Percentiles rank a stretch among this genome's conserved stretches.
Conservation (phyloP, 495 filamentous ascomycete genomes). For the Aspergillus baeticus region DNA sequence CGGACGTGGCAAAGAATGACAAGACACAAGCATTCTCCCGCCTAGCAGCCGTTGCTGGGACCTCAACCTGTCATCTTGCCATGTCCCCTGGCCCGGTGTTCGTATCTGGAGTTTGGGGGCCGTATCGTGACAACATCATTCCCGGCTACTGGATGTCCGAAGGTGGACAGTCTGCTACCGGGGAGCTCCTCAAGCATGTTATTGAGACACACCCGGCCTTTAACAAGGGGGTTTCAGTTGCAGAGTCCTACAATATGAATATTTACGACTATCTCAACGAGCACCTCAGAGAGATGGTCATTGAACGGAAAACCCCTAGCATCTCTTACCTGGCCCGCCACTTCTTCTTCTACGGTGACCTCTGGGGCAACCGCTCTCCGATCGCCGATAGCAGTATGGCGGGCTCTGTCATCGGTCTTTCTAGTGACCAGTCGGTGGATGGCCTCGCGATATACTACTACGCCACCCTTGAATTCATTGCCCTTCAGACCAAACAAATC, state of each 20-base stretch:
- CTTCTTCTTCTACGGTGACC: slow-evolving; percentile 96
- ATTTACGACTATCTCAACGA: slow-evolving; percentile 94
- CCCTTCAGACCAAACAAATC: slow-evolving; percentile 93
- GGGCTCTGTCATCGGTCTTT: slow-evolving; percentile 81
- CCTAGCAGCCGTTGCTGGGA: slow-evolving; percentile 93
- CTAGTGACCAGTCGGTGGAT: slow-evolving; percentile 79
- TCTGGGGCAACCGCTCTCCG: slow-evolving; percentile 96
- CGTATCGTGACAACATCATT: slow-evolving; percentile 89
- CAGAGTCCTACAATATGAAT: slow-evolving; percentile 73
- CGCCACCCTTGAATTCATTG: slow-evolving; percentile 93
- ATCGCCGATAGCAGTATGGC: slow-evolving; percentile 90
- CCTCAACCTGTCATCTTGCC: slow-evolving; percentile 93
- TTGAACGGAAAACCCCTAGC: slow-evolving; percentile 64
- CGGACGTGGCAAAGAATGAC: slow-evolving; percentile 66
- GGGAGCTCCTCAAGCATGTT: slow-evolving; percentile 89
- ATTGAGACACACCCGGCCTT: slow-evolving; percentile 91
- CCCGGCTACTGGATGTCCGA: slow-evolving; percentile 94
- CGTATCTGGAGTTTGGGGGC: slow-evolving; percentile 93
- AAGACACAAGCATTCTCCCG: slow-evolving; percentile 88
- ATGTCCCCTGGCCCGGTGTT: slow-evolving; percentile 92
- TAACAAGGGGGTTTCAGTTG: slow-evolving; percentile 69
- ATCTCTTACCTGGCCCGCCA: slow-evolving; percentile 86
- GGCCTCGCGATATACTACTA: slow-evolving; percentile 90
- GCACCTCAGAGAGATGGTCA: slow-evolving; percentile 74
- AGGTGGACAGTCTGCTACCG: slow-evolving; percentile 93